These are phyloP conservation scores for Lactarius sp. DNA, from an alignment of 768 basidiomycete genomes.

Conservation along the genomic window DNA sequence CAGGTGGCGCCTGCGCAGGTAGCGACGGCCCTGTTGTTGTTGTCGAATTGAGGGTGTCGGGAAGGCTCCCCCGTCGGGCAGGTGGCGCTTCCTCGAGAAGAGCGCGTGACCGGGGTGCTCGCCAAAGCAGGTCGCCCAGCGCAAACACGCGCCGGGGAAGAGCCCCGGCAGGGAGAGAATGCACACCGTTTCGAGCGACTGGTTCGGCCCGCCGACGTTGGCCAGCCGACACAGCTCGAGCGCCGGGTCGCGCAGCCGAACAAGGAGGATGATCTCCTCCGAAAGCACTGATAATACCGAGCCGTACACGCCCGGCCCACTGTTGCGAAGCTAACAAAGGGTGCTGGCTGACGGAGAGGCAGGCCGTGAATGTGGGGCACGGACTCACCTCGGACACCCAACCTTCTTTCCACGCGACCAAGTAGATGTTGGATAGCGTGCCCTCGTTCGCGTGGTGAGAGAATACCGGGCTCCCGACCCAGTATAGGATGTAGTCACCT, in stretches of 20 bases:
- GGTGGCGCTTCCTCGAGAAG: neutral
- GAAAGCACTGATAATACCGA: conserved; percentile 13
- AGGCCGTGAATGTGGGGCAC: no score
- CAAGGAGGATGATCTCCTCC: conserved; percentile 5
- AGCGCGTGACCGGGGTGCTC: conserved; percentile 17
- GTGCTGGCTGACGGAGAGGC: neutral
- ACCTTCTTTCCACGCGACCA: conserved; percentile 18
- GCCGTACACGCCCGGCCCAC: conserved; percentile 7
- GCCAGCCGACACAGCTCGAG: conserved; percentile 13
- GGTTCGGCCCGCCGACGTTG: neutral
- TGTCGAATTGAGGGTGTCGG: neutral
- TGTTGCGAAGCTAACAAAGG: conserved; percentile 3
- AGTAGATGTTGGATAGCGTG: conserved; percentile 11
- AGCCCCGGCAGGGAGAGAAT: conserved; percentile 8
- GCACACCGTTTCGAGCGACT: conserved; percentile 12
- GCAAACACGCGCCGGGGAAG: neutral
- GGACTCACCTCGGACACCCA: conserved; percentile 13
- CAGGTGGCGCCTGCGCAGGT: conserved; percentile 1
- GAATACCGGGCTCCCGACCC: conserved; percentile 7
- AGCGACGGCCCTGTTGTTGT: neutral
- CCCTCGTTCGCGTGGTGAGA: neutral
- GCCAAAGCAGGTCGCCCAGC: conserved; percentile 17
- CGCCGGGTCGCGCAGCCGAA: conserved; percentile 12
- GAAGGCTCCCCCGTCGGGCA: neutral
- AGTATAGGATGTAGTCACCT: conserved; percentile 18